Evolutionary conservation across 2,329 filamentous ascomycete genomes (phyloP).

Genomic region (Beauveria medogensis): DNA sequence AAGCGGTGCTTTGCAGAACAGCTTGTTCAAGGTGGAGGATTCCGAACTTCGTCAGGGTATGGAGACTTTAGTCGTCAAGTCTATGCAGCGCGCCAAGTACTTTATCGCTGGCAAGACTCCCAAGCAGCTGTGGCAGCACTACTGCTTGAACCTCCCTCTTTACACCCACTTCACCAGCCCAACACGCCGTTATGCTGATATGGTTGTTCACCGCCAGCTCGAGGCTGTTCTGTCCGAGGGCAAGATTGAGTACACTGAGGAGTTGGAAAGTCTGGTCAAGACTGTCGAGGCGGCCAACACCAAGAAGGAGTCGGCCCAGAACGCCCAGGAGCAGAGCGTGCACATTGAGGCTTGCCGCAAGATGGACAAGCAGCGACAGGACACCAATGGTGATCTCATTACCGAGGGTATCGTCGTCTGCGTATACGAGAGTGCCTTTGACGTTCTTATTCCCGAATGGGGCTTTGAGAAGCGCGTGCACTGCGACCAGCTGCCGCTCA

Average conservation of each 20-base stretch:
- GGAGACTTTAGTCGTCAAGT: constrained; percentile 91
- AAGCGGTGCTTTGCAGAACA: constrained; percentile 88
- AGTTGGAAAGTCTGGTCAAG: constrained; percentile 81
- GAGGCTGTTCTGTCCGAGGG: constrained; percentile 78
- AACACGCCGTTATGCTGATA: constrained; percentile 87
- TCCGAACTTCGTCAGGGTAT: constrained; percentile 88
- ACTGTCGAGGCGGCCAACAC: constrained; percentile 94
- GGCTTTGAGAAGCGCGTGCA: constrained; percentile 99
- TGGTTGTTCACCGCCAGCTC: constrained; percentile 90
- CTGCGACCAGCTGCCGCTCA: constrained; percentile 92
- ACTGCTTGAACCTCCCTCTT: constrained; percentile 81
- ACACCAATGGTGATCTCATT: constrained; percentile 83
- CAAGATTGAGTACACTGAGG: constrained; percentile 77
- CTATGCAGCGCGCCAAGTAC: constrained; percentile 95
- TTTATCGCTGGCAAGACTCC: constrained; percentile 73
- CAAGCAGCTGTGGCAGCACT: constrained; percentile 76
- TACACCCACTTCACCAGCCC: constrained; percentile 98
- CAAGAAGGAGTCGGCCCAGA: constrained; percentile 97
- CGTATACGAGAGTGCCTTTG: constrained; percentile 97
- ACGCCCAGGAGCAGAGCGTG: constrained; percentile 95
- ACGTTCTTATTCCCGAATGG: constrained; percentile 95
- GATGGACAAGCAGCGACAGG: constrained; percentile 87
- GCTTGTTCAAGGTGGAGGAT: constrained; percentile 88
- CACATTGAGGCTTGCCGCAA: constrained; percentile 95
- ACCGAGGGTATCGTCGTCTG: constrained; percentile 93